Evolutionary conservation across 2,329 filamentous ascomycete species (phyloP).

Genomic region (Dothideomycetes sp.): DNA sequence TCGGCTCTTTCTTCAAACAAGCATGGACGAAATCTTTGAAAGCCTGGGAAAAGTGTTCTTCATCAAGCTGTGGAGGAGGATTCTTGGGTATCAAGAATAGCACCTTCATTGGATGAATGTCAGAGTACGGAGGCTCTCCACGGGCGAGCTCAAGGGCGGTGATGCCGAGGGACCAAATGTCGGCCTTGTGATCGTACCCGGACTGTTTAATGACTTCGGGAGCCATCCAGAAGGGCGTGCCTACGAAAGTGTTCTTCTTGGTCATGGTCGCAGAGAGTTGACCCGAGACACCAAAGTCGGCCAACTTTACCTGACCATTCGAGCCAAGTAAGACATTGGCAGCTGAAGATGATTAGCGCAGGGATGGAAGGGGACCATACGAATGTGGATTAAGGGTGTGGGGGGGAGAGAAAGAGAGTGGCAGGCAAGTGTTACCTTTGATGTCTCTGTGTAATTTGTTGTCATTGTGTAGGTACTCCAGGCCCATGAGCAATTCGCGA

Average conservation of each 20-base stretch:
- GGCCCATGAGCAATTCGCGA: conserved; percentile 73
- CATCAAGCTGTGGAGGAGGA: conserved; percentile 60
- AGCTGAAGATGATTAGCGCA: conserved; percentile 40
- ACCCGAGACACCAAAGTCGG: conserved; percentile 93
- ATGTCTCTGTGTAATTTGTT: conserved; percentile 95
- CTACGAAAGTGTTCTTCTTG: conserved; percentile 98
- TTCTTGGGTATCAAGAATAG: conserved; percentile 95
- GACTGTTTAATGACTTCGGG: conserved; percentile 98
- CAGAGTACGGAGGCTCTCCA: conserved; percentile 86
- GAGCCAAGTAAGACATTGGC: conserved; percentile 84
- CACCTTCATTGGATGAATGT: conserved; percentile 98
- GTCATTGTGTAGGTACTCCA: conserved; percentile 89
- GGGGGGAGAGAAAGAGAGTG: neutral
- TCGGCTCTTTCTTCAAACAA: conserved; percentile 80
- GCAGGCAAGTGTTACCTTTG: conserved; percentile 54
- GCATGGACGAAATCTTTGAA: conserved; percentile 45
- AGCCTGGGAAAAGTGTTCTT: conserved; percentile 31
- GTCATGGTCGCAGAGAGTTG: conserved; percentile 97
- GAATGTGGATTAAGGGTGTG: neutral
- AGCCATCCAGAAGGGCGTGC: conserved; percentile 99
- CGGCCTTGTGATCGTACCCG: conserved; percentile 93
- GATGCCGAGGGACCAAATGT: conserved; percentile 95
- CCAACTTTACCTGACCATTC: conserved; percentile 91
- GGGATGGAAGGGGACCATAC: no score
- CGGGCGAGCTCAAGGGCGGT: conserved; percentile 85